A percentile compares a stretch with the other conserved stretches of the same genome.
phyloP scores from a whole-genome alignment of 2,329 filamentous ascomycete species.

The Podosphaera fusca region DNA sequence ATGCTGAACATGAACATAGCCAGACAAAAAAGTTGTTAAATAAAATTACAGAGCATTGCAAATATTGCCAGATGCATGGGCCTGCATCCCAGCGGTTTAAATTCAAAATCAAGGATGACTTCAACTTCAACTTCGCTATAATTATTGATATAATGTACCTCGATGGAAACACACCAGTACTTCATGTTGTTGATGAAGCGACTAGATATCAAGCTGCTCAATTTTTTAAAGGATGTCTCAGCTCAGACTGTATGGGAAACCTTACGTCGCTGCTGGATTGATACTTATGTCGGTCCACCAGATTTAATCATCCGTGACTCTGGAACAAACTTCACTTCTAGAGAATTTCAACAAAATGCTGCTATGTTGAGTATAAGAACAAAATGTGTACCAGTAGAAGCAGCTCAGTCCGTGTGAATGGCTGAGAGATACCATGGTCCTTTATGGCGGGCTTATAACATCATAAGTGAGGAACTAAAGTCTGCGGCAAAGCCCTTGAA shows the following conservation, averaged over 20 bases:
- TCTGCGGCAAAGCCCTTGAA: not conserved
- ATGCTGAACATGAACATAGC: not conserved
- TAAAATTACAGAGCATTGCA: not conserved
- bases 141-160: constrained; percentile 12
- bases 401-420: constrained; percentile 1
- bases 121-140: not conserved
- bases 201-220: constrained; percentile 1
- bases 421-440: constrained; percentile 1
- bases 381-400: constrained; percentile 2
- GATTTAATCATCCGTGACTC: not conserved
- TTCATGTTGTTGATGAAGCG: constrained; percentile 15
- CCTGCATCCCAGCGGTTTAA: not conserved
- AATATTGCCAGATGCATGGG: not conserved
- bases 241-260: constrained; percentile 1
- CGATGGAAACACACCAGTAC: constrained; percentile 37
- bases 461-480: not conserved
- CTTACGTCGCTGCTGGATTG: constrained; percentile 2
- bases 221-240: not conserved
- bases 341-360: constrained; percentile 1
- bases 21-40: not conserved
- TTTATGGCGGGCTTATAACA: constrained; percentile 1
- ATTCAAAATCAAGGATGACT: not conserved
- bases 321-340: constrained; percentile 2
- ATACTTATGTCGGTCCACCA: constrained; percentile 1
- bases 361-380: not conserved